Conservation (phyloP, 495 filamentous ascomycete genomes). For the Aspergillus cristatus region DNA sequence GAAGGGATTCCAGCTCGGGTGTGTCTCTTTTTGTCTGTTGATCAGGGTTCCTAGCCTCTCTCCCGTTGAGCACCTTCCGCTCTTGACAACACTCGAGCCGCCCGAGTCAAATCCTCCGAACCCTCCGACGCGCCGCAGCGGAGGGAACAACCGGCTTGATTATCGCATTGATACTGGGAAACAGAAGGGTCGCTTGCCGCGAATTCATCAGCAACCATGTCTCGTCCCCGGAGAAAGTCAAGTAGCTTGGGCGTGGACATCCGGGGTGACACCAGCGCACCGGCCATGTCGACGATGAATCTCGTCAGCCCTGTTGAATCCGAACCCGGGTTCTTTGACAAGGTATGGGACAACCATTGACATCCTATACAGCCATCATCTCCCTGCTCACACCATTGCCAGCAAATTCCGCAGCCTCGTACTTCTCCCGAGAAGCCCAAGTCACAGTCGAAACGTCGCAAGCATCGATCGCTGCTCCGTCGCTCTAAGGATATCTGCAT, state of each 20-base stretch:
- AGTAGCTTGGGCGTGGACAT: slow-evolving; percentile 43
- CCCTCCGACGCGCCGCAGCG: too few relatives aligned
- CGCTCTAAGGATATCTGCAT: slow-evolving; percentile 57
- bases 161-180: too few relatives aligned
- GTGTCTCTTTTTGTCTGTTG: too few relatives aligned
- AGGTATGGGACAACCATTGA: slow-evolving; percentile 20
- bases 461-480: slow-evolving; percentile 51
- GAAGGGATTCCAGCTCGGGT: too few relatives aligned
- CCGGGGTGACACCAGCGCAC: slow-evolving; percentile 42
- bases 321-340: slow-evolving; percentile 4
- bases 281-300: slow-evolving; percentile 46
- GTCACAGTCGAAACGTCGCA: slow-evolving; percentile 39
- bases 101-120: too few relatives aligned
- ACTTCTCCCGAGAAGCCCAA: slow-evolving; percentile 27
- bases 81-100: too few relatives aligned
- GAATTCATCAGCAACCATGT: slow-evolving; percentile 20
- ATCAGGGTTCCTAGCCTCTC: too few relatives aligned
- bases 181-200: too few relatives aligned
- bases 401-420: slow-evolving; percentile 12
- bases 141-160: too few relatives aligned
- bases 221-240: slow-evolving; percentile 37
- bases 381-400: slow-evolving; percentile 3
- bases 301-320: slow-evolving; percentile 36
- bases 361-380: too few relatives aligned
- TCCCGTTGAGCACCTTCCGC: too few relatives aligned